Evolutionary conservation across 1,284 basidiomycete genomes (phyloP), one percentile per base, ranked within the genome.

Genomic region (Irpex rosettiformis): DNA sequence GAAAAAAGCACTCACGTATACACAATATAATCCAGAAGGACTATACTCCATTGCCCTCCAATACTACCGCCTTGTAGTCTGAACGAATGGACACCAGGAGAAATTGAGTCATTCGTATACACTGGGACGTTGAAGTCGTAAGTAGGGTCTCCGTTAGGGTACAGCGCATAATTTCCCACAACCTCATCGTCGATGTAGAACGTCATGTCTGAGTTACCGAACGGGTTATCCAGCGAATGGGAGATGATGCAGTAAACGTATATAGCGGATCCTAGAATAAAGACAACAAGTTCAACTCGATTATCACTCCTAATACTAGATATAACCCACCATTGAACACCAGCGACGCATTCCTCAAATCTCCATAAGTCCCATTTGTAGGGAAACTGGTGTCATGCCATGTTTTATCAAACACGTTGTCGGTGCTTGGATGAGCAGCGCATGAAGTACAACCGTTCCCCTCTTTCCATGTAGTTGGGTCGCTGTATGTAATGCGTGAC

Each of bases 171-270:
- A 0, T 61, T 54, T 27, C 70, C 74, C 0, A 64, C 66, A 1
- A 55, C 43, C n/a, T 66, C 58, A n/a, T 66, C 70, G 58, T 77
- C 75, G 49, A 77, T 65, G 51, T 63, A 69, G 65, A 78, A 78
- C 0, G 66, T 66, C 67, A 77, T 69, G 61, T 73, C 69, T 3
- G 70, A 67, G 61, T 67, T 55, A 3, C 67, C 69, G 4, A 61
- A 57, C 1, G 69, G 67, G 45, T 22, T 28, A 16, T 22, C 54
- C 3, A 54, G 59, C 0, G 66, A 63, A 18, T 64, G 60, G 2
- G 71, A 62, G 2, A 76, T 57, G 8, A 66, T 68, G 55, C 71
- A 70, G 62, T 65, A 74, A 2, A 71, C 68, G 52, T 71, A 69
- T 13, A 74, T 63, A 1, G 72, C 71, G 7, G 67, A 67, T 8